phyloP scores from a whole-genome alignment of 768 basidiomycete species.

The Collybia sordida region DNA sequence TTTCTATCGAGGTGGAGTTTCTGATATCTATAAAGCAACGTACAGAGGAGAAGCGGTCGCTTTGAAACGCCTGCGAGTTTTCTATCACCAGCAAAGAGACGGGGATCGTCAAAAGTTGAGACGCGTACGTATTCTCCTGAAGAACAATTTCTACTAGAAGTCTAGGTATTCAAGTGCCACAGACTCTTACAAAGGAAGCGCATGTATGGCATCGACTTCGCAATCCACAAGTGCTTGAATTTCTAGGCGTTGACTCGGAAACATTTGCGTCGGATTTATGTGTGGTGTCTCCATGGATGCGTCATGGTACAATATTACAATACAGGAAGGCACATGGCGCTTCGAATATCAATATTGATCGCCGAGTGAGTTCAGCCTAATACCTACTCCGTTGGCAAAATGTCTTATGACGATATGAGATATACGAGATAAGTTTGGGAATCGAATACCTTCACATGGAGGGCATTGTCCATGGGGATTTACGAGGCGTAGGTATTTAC shows the following conservation, averaged over 20 bases:
- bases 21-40: conserved; percentile 12
- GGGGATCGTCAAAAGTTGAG: conserved; percentile 10
- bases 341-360: conserved; percentile 13
- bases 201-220: conserved; percentile 15
- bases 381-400: not conserved
- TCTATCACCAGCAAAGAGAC: conserved; percentile 11
- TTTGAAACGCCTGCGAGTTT: conserved; percentile 11
- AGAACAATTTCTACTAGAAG: not conserved
- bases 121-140: conserved; percentile 3
- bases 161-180: not conserved
- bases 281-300: conserved; percentile 16
- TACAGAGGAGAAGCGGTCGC: conserved; percentile 16
- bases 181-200: conserved; percentile 15
- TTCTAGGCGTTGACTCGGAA: conserved; percentile 16
- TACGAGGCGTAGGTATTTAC: conserved; percentile 10
- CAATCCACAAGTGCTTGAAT: conserved; percentile 16
- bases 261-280: conserved; percentile 11
- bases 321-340: conserved; percentile 12
- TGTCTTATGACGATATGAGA: not conserved
- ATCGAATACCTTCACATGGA: conserved; percentile 12
- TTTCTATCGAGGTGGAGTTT: conserved; percentile 13
- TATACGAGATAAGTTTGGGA: conserved; percentile 12
- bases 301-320: conserved; percentile 13
- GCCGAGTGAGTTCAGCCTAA: conserved; percentile 5
- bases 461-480: conserved; percentile 14